Base-by-base conservation (phyloP, 1,284 basidiomycete genomes). In the Ustilago nuda region DNA sequence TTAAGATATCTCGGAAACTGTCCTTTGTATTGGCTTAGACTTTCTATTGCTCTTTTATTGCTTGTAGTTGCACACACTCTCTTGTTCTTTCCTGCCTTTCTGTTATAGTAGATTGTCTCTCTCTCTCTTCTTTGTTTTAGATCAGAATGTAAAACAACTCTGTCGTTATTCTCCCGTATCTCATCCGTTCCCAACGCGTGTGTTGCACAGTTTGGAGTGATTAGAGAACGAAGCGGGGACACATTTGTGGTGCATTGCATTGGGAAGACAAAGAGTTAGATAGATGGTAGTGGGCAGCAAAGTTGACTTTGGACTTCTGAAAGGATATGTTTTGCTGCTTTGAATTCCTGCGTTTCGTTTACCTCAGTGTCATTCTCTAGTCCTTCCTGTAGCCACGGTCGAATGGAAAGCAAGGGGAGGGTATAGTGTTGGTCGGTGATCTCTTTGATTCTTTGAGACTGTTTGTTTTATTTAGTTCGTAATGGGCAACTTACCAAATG, bases 401-500 rank as follows among this genome's bases (percentile, higher is more conserved):
- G 9, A 33, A 2, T 17, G 37, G 52, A 36, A 36, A 27, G 3
- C 23, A 11, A 27, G 45, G 45, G 45, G 23, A 46, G 23, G 45
- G 19, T 27, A 27, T 27, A 27, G 23, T 3, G 23, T 27, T 27
- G 2, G 23, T 27, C 23, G 23, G 23, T 27, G 23, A 27, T 46
- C 15, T 41, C 27, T 30, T 9, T 55, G 36, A 2, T 27, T 36
- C 4, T 13, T 33, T 17, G 37, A 41, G 32, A 23, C 17, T 15
- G 27, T 30, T 27, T 27, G 23, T 27, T 27, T 27, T 3, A 27
- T 27, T 27, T 27, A 27, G 23, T 27, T 27, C 23, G 23, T 9
- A 43, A n/a, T 8, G 52, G 57, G 2, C 43, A 13, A 79, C 79
- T 60, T 69, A 82, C 80, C 13, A 80, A 7, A 43, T 72, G 66